These are phyloP conservation scores for Diaporthe sp. DNA, from an alignment of 2,329 filamentous ascomycete genomes.

Conservation along the genomic window DNA sequence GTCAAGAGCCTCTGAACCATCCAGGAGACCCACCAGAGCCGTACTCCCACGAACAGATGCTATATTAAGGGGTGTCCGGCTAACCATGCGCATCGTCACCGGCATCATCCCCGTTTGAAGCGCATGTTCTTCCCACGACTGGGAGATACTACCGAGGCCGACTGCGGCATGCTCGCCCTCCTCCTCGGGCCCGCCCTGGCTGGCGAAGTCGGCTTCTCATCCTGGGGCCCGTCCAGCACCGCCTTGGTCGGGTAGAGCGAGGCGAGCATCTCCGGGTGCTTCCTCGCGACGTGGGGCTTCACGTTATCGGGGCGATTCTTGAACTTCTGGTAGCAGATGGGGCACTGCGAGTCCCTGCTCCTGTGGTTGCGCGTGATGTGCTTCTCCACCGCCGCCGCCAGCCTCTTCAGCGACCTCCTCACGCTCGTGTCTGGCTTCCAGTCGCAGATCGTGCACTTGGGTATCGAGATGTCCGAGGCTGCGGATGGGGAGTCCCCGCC, in stretches of 20 bases:
- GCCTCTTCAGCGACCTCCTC: background rate
- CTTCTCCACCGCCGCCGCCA: background rate
- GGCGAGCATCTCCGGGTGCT: background rate
- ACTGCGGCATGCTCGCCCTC: background rate
- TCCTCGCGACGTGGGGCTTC: background rate
- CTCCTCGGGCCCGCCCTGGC: background rate
- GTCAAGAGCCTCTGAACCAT: background rate
- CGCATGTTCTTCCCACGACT: background rate
- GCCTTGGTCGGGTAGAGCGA: background rate
- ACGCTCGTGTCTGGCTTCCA: background rate
- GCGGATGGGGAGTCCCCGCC: no score
- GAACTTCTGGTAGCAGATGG: background rate
- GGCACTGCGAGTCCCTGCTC: background rate
- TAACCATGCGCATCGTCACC: background rate
- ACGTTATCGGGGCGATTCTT: conserved; percentile 21
- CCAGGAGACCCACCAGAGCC: background rate
- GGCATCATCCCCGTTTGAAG: background rate
- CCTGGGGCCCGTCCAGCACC: no score
- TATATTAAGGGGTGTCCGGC: background rate
- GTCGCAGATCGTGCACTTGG: background rate
- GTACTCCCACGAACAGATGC: background rate
- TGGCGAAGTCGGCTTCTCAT: background rate
- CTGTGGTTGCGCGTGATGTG: conserved; percentile 8
- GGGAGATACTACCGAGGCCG: background rate
- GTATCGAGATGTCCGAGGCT: no score